Evolutionary conservation across 139 green algal species (phyloP).

Genomic region (Yamagishiella unicocca): DNA sequence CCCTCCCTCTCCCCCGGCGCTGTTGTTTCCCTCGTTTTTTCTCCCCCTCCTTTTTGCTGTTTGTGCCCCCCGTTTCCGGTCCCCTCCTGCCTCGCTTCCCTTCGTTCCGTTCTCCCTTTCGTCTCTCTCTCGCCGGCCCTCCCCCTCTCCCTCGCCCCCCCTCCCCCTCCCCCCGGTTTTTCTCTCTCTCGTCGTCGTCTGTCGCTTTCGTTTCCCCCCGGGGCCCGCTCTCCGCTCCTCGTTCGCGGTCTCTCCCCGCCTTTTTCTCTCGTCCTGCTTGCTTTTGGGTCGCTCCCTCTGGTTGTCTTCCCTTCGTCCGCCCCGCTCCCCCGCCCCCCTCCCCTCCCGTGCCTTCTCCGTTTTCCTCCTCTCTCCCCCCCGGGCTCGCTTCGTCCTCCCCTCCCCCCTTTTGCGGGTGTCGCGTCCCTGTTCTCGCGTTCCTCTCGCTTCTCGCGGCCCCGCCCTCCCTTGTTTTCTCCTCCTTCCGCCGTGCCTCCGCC

Average conservation of each 20-base stretch:
- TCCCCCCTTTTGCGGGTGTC: neutral
- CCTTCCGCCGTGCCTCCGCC: neutral
- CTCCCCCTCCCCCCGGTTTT: neutral
- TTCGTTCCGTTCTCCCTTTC: neutral
- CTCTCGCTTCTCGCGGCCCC: neutral
- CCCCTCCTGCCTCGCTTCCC: neutral
- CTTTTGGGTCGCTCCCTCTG: neutral
- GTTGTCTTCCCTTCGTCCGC: neutral
- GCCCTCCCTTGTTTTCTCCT: neutral
- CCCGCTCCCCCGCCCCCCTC: neutral
- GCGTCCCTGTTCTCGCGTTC: neutral
- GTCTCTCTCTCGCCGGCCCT: neutral
- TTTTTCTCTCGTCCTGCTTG: neutral
- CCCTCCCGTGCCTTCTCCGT: neutral
- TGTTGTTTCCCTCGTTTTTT: neutral
- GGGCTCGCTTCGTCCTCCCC: neutral
- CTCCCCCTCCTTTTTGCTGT: neutral
- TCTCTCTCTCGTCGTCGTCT: neutral
- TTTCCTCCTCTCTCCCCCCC: neutral
- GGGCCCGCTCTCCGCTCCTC: neutral
- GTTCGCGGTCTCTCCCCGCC: too few species aligned
- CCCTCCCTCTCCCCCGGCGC: neutral
- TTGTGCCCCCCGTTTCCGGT: neutral
- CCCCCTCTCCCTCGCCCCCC: neutral
- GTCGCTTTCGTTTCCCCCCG: neutral